phyloP scores from a whole-genome alignment of 371 early-diverging fungal species.

The Mucor mucedo region DNA sequence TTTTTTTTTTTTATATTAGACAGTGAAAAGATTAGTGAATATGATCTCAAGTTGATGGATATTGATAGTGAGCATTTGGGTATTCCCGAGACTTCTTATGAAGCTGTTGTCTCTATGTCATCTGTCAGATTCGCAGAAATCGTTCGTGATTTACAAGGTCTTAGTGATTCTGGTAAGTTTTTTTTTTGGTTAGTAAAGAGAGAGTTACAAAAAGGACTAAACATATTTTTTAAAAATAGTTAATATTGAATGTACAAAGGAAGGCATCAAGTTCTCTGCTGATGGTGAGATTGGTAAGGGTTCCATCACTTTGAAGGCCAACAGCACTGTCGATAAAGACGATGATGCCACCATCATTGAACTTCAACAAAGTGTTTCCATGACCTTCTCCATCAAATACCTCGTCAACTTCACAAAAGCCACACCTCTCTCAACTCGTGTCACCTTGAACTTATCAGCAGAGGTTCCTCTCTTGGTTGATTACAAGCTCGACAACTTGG shows the following conservation, averaged over 20 bases:
- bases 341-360: constrained; percentile 78
- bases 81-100: constrained; percentile 94
- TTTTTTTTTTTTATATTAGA: constrained; percentile 47
- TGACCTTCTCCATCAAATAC: constrained; percentile 95
- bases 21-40: constrained; percentile 89
- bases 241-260: constrained; percentile 89
- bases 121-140: constrained; percentile 93
- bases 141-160: constrained; percentile 82
- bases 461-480: constrained; percentile 94
- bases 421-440: constrained; percentile 80
- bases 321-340: constrained; percentile 78
- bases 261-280: constrained; percentile 89
- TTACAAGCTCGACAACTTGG: constrained; percentile 89
- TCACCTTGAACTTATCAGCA: constrained; percentile 82
- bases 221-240: constrained; percentile 48
- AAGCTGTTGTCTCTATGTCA: constrained; percentile 88
- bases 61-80: constrained; percentile 96
- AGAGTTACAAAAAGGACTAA: not conserved
- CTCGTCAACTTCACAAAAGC: constrained; percentile 96
- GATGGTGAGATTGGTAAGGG: constrained; percentile 93
- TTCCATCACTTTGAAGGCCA: constrained; percentile 81
- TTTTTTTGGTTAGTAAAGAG: not conserved
- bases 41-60: constrained; percentile 96
- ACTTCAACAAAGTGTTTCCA: constrained; percentile 77
- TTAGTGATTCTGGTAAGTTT: constrained; percentile 86